phyloP scores from a whole-genome alignment of 2,329 filamentous ascomycete species.

The Arthroderma sp. region DNA sequence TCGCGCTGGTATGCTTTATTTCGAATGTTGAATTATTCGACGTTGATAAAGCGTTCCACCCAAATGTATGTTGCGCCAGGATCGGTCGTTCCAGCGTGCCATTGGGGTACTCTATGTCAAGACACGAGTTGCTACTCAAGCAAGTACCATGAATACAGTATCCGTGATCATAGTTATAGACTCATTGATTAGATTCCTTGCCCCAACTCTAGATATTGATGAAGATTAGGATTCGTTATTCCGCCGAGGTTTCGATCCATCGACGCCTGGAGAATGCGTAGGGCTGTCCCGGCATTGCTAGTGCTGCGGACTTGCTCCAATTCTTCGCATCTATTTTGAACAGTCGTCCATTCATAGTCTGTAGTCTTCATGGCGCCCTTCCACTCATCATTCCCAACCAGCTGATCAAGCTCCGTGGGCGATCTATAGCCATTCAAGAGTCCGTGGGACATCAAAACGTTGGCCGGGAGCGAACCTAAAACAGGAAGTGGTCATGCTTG shows the following conservation, averaged over 20 bases:
- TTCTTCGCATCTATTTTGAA: constrained; percentile 55
- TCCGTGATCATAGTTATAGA: constrained; percentile 70
- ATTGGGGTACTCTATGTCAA: constrained; percentile 44
- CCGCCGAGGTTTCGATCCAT: constrained; percentile 69
- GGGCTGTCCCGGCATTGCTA: constrained; percentile 62
- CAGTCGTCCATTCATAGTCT: constrained; percentile 58
- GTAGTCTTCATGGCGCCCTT: constrained; percentile 54
- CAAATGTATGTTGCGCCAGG: constrained; percentile 64
- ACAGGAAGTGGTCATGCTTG: not conserved
- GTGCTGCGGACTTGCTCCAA: constrained; percentile 60
- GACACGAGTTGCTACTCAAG: constrained; percentile 40
- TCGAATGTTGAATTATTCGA: constrained; percentile 83
- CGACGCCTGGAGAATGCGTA: constrained; percentile 66
- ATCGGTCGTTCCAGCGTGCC: constrained; percentile 56
- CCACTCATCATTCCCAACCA: constrained; percentile 74
- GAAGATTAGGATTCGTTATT: constrained; percentile 72
- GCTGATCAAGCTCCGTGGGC: constrained; percentile 60
- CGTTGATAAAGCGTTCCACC: constrained; percentile 67
- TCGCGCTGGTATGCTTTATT: constrained; percentile 87
- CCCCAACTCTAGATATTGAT: constrained; percentile 75
- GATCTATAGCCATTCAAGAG: constrained; percentile 60
- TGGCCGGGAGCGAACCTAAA: not conserved
- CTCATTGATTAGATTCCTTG: constrained; percentile 71
- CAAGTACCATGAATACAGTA: constrained; percentile 60
- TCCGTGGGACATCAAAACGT: constrained; percentile 20